These are phyloP conservation scores for Setaria viridis DNA, from an alignment of 202 grass and related monocot species.

Conservation along the genomic window DNA sequence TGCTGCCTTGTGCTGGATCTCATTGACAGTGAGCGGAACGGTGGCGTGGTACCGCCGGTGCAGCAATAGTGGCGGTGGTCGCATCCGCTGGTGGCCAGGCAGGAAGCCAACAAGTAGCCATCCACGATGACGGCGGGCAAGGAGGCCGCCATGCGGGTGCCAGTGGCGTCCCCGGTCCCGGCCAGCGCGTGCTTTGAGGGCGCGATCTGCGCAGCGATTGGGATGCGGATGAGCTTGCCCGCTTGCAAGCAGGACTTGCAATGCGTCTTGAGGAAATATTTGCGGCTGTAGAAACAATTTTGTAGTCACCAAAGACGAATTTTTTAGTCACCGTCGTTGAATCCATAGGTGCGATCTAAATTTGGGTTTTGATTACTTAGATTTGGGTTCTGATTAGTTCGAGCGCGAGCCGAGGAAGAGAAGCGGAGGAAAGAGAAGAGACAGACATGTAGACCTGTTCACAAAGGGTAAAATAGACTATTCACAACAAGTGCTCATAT, in stretches of 20 bases:
- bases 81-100: background rate
- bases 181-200: constrained; percentile 39
- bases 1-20: constrained; percentile 56
- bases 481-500: too few species aligned
- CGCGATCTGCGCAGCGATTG: constrained; percentile 25
- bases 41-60: background rate
- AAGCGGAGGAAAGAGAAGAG: too few species aligned
- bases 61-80: background rate
- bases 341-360: background rate
- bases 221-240: constrained; percentile 10
- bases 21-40: background rate
- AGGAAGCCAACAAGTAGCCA: background rate
- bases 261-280: background rate
- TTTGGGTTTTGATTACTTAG: too few species aligned
- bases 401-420: too few species aligned
- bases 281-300: background rate
- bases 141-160: too few species aligned
- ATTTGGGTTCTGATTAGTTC: too few species aligned
- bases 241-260: too few species aligned
- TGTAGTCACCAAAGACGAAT: background rate
- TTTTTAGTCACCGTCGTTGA: background rate
- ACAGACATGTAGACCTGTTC: too few species aligned
- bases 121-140: background rate
- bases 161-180: background rate
- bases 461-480: too few species aligned